Evolutionary conservation across 2,329 filamentous ascomycete genomes (phyloP).

Genomic region (Penicillium sp.): DNA sequence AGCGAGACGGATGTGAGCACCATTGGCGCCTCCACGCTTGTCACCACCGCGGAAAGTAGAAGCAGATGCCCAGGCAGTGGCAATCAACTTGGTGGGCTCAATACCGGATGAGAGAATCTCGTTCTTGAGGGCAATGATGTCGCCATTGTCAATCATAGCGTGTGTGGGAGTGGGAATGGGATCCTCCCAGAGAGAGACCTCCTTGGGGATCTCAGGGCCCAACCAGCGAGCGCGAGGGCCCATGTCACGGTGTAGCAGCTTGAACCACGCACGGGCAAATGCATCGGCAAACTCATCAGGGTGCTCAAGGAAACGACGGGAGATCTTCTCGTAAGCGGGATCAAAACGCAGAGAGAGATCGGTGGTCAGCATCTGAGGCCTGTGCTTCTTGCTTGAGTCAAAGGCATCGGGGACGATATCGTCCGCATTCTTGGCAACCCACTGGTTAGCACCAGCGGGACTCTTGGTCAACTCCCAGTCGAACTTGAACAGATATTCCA

Average conservation of each 20-base stretch:
- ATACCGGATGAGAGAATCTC: slow-evolving; percentile 65
- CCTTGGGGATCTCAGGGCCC: slow-evolving; percentile 70
- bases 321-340: slow-evolving; percentile 72
- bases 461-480: slow-evolving; percentile 76
- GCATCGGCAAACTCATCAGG: slow-evolving; percentile 67
- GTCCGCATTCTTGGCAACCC: slow-evolving; percentile 68
- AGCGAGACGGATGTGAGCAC: slow-evolving; percentile 71
- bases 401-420: slow-evolving; percentile 69
- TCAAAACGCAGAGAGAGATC: slow-evolving; percentile 73
- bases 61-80: slow-evolving; percentile 67
- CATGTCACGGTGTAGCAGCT: slow-evolving; percentile 78
- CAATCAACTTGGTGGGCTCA: slow-evolving; percentile 61
- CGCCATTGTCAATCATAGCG: slow-evolving; percentile 60
- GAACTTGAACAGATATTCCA: slow-evolving; percentile 74
- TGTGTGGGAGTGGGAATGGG: slow-evolving; percentile 63
- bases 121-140: slow-evolving; percentile 66
- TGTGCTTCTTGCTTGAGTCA: slow-evolving; percentile 69
- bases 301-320: slow-evolving; percentile 66
- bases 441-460: slow-evolving; percentile 75
- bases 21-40: slow-evolving; percentile 81
- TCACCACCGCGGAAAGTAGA: slow-evolving; percentile 73
- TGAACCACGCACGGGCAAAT: slow-evolving; percentile 77
- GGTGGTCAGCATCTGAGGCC: slow-evolving; percentile 73
- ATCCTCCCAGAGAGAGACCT: slow-evolving; percentile 74
- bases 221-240: slow-evolving; percentile 70